Evolutionary conservation across 2,329 filamentous ascomycete species (phyloP).

Genomic region (Penicillium sp.): DNA sequence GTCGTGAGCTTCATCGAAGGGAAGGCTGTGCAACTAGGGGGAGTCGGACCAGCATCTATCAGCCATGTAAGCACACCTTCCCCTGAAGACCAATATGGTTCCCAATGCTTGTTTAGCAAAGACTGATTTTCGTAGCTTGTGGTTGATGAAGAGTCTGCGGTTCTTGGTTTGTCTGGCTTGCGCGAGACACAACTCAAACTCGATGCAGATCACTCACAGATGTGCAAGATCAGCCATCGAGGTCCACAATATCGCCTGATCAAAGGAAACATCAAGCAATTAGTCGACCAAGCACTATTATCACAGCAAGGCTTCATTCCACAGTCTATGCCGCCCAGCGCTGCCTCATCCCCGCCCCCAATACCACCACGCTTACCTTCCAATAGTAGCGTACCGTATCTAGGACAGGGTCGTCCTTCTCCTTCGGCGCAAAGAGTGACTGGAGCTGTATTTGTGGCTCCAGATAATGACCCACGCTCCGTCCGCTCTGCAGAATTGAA

Average conservation of each 20-base stretch:
- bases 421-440: constrained; percentile 13
- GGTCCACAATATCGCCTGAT: constrained; percentile 34
- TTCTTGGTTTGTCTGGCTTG: constrained; percentile 33
- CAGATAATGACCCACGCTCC: constrained; percentile 30
- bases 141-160: constrained; percentile 36
- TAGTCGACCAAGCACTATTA: constrained; percentile 31
- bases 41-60: constrained; percentile 29
- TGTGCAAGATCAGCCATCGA: constrained; percentile 32
- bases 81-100: too few relatives aligned
- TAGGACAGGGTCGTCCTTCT: constrained; percentile 10
- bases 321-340: constrained; percentile 16
- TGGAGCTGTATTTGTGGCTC: constrained; percentile 20
- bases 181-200: constrained; percentile 37
- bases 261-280: constrained; percentile 34
- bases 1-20: constrained; percentile 37
- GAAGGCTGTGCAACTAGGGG: constrained; percentile 30
- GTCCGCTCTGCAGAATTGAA: constrained; percentile 27
- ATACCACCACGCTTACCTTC: constrained; percentile 29
- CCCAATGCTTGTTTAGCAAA: rapidly evolving
- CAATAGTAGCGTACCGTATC: constrained; percentile 30
- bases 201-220: constrained; percentile 36
- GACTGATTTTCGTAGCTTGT: constrained; percentile 27
- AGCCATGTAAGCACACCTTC: constrained; percentile 30
- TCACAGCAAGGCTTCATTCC: constrained; percentile 32
- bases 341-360: constrained; percentile 19